A percentile compares a stretch with the other conserved stretches of the same genome.
These are phyloP conservation scores for Microascus cirrosus DNA, from an alignment of 2,329 filamentous ascomycete genomes.

Conservation along the genomic window DNA sequence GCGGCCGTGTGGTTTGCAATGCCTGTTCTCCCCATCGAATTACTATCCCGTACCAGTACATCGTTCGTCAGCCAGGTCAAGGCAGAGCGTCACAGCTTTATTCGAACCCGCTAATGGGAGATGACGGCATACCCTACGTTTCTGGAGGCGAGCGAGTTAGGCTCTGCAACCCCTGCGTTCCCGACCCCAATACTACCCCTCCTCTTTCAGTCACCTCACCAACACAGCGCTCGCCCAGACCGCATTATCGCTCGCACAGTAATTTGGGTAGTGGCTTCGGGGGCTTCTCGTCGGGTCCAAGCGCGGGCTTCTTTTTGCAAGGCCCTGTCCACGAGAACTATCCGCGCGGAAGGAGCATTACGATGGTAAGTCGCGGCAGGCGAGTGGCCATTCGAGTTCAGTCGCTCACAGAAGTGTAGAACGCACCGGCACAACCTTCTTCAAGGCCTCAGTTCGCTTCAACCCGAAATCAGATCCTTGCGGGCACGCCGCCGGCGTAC, in stretches of 20 bases:
- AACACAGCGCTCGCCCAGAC: conserved; percentile 19
- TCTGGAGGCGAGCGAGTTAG: conserved; percentile 45
- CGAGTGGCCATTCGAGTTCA: not conserved
- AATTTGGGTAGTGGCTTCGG: conserved; percentile 19
- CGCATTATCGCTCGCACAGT: conserved; percentile 34
- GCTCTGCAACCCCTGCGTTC: conserved; percentile 52
- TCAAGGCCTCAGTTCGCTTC: conserved; percentile 13
- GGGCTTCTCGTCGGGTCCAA: not conserved
- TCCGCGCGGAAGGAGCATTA: conserved; percentile 31
- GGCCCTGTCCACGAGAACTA: conserved; percentile 9
- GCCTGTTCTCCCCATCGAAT: conserved; percentile 89
- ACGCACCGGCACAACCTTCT: conserved; percentile 7
- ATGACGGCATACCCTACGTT: not conserved
- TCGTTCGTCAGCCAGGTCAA: conserved; percentile 61
- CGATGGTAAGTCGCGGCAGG: conserved; percentile 27
- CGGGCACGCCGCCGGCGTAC: conserved; percentile 24
- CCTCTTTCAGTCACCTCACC: conserved; percentile 30
- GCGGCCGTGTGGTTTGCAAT: conserved; percentile 82
- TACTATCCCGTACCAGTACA: conserved; percentile 86
- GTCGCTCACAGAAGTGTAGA: not conserved
- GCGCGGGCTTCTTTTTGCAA: conserved; percentile 2
- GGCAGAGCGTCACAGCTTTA: not conserved
- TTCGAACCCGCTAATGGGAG: not conserved
- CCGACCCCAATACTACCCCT: conserved; percentile 48
- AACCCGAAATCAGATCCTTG: conserved; percentile 26